Evolutionary conservation across 2,329 filamentous ascomycete genomes (phyloP).

Genomic region (Macrophomina phaseolina): DNA sequence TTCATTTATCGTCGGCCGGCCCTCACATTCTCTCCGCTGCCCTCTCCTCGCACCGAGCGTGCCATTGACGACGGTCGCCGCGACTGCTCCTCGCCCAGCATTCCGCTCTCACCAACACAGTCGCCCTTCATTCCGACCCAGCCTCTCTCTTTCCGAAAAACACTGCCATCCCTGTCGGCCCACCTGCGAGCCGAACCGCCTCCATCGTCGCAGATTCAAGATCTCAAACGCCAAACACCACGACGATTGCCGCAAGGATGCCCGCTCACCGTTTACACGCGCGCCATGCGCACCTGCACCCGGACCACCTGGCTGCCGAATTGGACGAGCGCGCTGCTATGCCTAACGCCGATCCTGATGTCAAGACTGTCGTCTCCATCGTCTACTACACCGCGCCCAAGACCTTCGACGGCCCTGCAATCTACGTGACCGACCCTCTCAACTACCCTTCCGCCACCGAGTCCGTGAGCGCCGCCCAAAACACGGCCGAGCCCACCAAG

Average conservation of each 20-base stretch:
- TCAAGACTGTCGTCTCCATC: constrained; percentile 48
- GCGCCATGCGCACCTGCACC: constrained; percentile 15
- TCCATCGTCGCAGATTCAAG: not conserved
- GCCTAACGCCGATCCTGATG: constrained; percentile 28
- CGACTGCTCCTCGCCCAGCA: constrained; percentile 2
- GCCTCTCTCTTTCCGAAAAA: constrained; percentile 6
- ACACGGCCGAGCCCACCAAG: constrained; percentile 14
- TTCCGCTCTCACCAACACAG: constrained; percentile 1
- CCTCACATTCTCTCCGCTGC: constrained; percentile 24
- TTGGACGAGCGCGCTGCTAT: constrained; percentile 27
- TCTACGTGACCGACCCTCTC: constrained; percentile 35
- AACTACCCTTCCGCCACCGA: constrained; percentile 8
- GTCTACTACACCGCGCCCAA: constrained; percentile 60
- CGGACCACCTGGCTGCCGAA: not conserved
- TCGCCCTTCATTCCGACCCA: constrained; percentile 18
- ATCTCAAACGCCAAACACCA: constrained; percentile 11
- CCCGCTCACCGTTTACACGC: constrained; percentile 21
- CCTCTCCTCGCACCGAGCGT: not conserved
- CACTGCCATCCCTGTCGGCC: constrained; percentile 16
- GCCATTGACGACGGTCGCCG: not conserved
- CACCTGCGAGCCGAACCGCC: constrained; percentile 9
- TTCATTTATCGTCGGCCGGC: constrained; percentile 32
- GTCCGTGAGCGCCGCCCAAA: constrained; percentile 1
- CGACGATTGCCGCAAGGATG: constrained; percentile 20
- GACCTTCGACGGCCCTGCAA: constrained; percentile 57